These are phyloP conservation scores for Puccinia brachypodii DNA, from an alignment of 1,284 basidiomycete genomes.

Conservation along the genomic window DNA sequence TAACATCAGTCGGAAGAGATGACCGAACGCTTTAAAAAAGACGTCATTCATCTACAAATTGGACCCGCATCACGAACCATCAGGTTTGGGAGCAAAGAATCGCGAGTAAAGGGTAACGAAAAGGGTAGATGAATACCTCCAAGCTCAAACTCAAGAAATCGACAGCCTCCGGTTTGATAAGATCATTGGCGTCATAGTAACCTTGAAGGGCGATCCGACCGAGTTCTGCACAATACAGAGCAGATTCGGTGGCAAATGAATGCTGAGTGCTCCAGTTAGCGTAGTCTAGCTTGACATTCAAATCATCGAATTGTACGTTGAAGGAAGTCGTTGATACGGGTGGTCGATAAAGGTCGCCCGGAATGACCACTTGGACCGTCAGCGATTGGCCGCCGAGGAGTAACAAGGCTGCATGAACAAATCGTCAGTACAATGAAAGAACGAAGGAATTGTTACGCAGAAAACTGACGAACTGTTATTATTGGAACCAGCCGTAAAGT, in stretches of 20 bases:
- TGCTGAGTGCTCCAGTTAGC: slow-evolving; percentile 85
- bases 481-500: slow-evolving; percentile 64
- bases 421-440: slow-evolving; percentile 20
- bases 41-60: slow-evolving; percentile 59
- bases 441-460: not conserved
- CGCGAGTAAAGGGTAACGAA: slow-evolving; percentile 47
- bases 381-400: slow-evolving; percentile 67
- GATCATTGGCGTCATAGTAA: slow-evolving; percentile 72
- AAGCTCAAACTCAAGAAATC: slow-evolving; percentile 75
- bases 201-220: slow-evolving; percentile 66
- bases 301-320: slow-evolving; percentile 65
- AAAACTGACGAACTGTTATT: slow-evolving; percentile 69
- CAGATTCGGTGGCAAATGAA: slow-evolving; percentile 63
- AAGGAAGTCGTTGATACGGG: slow-evolving; percentile 71
- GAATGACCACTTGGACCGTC: slow-evolving; percentile 64
- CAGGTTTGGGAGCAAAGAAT: slow-evolving; percentile 5
- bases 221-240: slow-evolving; percentile 65
- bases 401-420: slow-evolving; percentile 65
- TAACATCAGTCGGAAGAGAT: slow-evolving; percentile 82
- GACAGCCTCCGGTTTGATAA: slow-evolving; percentile 68
- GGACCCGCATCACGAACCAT: not conserved
- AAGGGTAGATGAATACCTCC: slow-evolving; percentile 61
- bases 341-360: slow-evolving; percentile 71
- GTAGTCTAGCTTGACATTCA: slow-evolving; percentile 66
- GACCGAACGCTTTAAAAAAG: slow-evolving; percentile 73